Evolutionary conservation across 2,329 filamentous ascomycete genomes (phyloP).

Genomic region (Tolypocladium ovalisporum): DNA sequence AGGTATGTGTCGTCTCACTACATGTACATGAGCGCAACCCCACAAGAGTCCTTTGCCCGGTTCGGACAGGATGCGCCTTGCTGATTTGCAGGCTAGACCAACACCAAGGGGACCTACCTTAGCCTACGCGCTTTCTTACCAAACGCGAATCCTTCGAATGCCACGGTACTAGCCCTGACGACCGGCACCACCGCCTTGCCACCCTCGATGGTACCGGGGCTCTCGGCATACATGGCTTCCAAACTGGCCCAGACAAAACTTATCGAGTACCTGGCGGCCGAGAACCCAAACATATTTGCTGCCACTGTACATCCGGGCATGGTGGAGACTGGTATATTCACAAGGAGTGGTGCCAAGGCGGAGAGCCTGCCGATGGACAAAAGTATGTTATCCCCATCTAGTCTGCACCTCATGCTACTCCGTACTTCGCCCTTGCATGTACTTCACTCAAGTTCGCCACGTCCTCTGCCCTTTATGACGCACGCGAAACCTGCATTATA

Average conservation of each 20-base stretch:
- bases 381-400: background rate
- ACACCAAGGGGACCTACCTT: background rate
- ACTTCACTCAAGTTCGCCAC: background rate
- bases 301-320: background rate
- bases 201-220: background rate
- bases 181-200: background rate
- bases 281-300: background rate
- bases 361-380: background rate
- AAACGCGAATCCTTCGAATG: background rate
- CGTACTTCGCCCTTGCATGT: background rate
- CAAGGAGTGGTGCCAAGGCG: background rate
- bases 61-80: background rate
- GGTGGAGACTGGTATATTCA: background rate
- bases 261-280: background rate
- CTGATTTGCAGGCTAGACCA: background rate
- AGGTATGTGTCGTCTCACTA: background rate
- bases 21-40: background rate
- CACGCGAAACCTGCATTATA: background rate
- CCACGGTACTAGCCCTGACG: background rate
- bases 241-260: background rate
- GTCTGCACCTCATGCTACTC: too few relatives aligned
- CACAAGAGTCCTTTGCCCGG: background rate
- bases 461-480: background rate
- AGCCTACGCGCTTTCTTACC: background rate
- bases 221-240: background rate